Conservation (phyloP, 768 basidiomycete species). For the Leccinum barrowsii region DNA sequence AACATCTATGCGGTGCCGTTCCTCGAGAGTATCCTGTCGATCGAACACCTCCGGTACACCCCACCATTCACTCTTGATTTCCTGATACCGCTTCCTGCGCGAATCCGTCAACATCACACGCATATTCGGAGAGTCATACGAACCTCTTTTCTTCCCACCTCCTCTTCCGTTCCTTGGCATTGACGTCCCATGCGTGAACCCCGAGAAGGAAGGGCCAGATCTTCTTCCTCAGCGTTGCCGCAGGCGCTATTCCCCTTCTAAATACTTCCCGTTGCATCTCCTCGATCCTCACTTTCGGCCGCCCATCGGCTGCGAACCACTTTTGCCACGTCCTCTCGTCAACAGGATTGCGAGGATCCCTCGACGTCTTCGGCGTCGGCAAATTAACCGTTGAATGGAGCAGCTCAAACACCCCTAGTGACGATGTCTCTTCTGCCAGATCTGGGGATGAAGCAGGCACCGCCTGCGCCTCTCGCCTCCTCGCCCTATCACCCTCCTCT, state of each 20-base stretch:
- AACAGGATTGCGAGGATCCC: constrained; percentile 77
- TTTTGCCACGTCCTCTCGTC: constrained; percentile 66
- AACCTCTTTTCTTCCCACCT: constrained; percentile 67
- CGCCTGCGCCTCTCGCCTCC: constrained; percentile 73
- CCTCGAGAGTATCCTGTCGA: constrained; percentile 77
- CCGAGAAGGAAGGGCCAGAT: constrained; percentile 92
- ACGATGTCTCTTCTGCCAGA: constrained; percentile 60
- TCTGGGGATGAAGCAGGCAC: constrained; percentile 50
- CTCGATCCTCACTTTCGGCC: constrained; percentile 58
- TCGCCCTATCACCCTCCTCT: constrained; percentile 92
- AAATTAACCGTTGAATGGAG: constrained; percentile 75
- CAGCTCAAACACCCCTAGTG: constrained; percentile 85
- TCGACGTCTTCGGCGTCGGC: constrained; percentile 77
- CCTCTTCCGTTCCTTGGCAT: constrained; percentile 53
- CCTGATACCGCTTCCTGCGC: constrained; percentile 63
- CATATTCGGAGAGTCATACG: constrained; percentile 11
- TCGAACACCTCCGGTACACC: constrained; percentile 80
- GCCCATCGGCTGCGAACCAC: constrained; percentile 77
- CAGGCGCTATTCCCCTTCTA: constrained; percentile 59
- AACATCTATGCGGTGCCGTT: constrained; percentile 92
- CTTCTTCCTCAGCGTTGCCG: constrained; percentile 57
- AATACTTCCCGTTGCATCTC: constrained; percentile 80
- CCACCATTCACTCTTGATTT: constrained; percentile 78
- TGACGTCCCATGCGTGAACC: constrained; percentile 77
- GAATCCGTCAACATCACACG: constrained; percentile 7